Percentiles rank a stretch among this genome's conserved stretches.
Conservation (phyloP, 768 basidiomycete species). For the Suillus fuscotomentosus region DNA sequence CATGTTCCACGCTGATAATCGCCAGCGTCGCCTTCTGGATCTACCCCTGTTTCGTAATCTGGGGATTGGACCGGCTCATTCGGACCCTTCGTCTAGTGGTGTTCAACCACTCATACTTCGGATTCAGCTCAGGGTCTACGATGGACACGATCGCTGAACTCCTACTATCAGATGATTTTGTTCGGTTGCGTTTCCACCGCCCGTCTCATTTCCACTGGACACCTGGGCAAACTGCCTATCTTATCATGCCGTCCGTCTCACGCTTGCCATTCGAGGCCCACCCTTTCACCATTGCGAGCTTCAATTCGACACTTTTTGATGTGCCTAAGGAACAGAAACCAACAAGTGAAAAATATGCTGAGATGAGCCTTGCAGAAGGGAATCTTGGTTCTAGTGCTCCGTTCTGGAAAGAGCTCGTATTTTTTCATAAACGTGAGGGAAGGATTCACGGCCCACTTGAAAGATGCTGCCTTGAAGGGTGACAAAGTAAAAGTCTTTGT, state of each 20-base stretch:
- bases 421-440: constrained; percentile 53
- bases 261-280: constrained; percentile 45
- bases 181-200: constrained; percentile 42
- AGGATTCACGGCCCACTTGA: constrained; percentile 53
- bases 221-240: constrained; percentile 51
- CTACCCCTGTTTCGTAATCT: constrained; percentile 50
- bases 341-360: constrained; percentile 8
- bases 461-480: constrained; percentile 26
- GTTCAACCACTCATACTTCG: constrained; percentile 40
- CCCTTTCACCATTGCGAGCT: constrained; percentile 54
- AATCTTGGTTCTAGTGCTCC: constrained; percentile 3
- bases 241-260: constrained; percentile 47
- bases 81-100: constrained; percentile 41
- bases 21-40: constrained; percentile 30
- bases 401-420: constrained; percentile 40
- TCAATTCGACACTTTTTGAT: constrained; percentile 16
- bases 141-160: constrained; percentile 39
- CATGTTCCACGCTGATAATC: background rate
- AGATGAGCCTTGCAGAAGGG: background rate
- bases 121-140: constrained; percentile 18
- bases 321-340: background rate
- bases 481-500: constrained; percentile 43
- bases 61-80: constrained; percentile 50
- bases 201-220: constrained; percentile 46
- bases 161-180: constrained; percentile 40